Base-by-base conservation (phyloP, 495 filamentous ascomycete species). In the Penicillium robsamsonii region DNA sequence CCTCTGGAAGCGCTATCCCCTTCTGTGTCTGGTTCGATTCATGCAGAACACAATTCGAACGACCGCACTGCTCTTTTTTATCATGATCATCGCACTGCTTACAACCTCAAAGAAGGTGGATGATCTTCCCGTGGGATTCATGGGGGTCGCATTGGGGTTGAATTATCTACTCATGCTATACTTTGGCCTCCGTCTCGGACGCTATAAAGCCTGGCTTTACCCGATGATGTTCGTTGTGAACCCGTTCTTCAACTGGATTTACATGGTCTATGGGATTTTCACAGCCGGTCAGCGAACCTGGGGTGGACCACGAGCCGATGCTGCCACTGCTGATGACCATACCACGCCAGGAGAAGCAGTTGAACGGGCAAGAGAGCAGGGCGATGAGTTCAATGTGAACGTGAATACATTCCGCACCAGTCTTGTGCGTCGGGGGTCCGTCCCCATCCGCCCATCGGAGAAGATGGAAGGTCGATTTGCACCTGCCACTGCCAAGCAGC, bases 151-250 rank as follows among this genome's bases (percentile, higher is more conserved):
- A 0, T 81, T 97, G 3, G 92, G 93, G 4, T 81, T 98, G 37
- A 98, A 98, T 67, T 97, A 93, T 84, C 58, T 90, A 22, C 84
- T 98, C 66, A 98, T 98, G 94, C 75, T 97, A 58, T 98, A 97
- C 76, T 97, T 97, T 64, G 93, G 90, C 12, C 75, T 86, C 35
- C 90, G 87, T 67, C 81, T 98, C 55, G 88, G 86, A 62, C 86
- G 94, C 12, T 96, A 82, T 74, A 97, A 98, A 77, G 85, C 91
- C 56, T 92, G 89, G 89, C 80, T 96, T 1, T 98, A 98, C 67
- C 92, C 93, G 0, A 49, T 98, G 52, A 96, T 98, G 92, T 98
- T 97, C 66, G 71, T 96, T 49, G 67, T 97, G 55, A 97, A 96
- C 65, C 94, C 94, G 0, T 96, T 97, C 68, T 93, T 97, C 80